Evolutionary conservation across 2,329 filamentous ascomycete species (phyloP).

Genomic region (Huntiella decipiens): DNA sequence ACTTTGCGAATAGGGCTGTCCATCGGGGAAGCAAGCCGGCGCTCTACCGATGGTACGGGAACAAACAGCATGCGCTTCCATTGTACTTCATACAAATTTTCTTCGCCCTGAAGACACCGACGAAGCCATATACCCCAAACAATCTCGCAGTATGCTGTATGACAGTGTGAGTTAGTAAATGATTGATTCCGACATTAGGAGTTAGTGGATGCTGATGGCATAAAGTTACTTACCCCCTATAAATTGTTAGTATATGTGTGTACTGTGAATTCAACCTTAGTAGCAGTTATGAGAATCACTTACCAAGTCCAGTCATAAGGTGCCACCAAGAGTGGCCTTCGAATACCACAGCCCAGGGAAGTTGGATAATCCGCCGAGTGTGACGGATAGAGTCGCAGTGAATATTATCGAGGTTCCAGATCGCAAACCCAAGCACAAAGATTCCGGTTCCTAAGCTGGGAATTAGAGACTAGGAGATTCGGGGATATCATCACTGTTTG

Average conservation of each 20-base stretch:
- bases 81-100: conserved; percentile 49
- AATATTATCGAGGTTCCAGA: conserved; percentile 68
- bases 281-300: background rate
- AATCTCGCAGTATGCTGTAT: conserved; percentile 58
- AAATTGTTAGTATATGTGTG: background rate
- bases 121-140: conserved; percentile 69
- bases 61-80: conserved; percentile 43
- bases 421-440: conserved; percentile 54
- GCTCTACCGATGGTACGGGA: conserved; percentile 6
- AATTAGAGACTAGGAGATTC: background rate
- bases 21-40: background rate
- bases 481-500: background rate
- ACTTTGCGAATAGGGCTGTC: too few species aligned
- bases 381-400: conserved; percentile 46
- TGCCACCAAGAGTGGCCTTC: conserved; percentile 46
- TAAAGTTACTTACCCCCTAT: too few species aligned
- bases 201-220: background rate
- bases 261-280: background rate
- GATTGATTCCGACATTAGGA: background rate
- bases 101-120: conserved; percentile 52
- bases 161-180: background rate
- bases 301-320: conserved; percentile 58
- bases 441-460: conserved; percentile 35
- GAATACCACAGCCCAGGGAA: conserved; percentile 64
- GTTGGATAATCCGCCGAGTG: conserved; percentile 48